Evolutionary conservation across 768 basidiomycete genomes (phyloP).

Genomic region (Lactarius deliciosus): DNA sequence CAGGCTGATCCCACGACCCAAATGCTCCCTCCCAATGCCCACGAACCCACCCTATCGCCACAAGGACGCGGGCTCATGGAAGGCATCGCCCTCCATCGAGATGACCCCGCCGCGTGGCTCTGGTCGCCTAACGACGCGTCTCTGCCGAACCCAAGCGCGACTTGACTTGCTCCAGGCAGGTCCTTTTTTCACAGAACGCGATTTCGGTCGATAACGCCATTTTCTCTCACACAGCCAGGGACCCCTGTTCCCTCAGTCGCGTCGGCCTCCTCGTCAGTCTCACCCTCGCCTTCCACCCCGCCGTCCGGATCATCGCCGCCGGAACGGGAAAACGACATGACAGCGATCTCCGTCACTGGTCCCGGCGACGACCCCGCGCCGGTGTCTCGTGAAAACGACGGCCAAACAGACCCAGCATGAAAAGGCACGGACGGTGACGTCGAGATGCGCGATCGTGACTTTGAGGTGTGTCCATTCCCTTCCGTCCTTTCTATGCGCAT

Average conservation of each 20-base stretch:
- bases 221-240: constrained; percentile 8
- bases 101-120: background rate
- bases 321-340: no score
- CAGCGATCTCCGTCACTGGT: background rate
- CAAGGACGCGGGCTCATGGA: constrained; percentile 28
- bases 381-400: no score
- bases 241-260: background rate
- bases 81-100: no score
- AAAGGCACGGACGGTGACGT: background rate
- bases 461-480: no score
- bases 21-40: background rate
- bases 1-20: no score
- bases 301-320: background rate
- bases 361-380: background rate
- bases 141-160: no score
- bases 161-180: background rate
- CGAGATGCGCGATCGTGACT: background rate
- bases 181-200: no score
- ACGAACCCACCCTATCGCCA: constrained; percentile 8
- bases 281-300: constrained; percentile 14
- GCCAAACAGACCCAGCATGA: no score
- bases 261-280: no score
- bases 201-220: background rate
- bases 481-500: no score
- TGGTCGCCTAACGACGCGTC: no score